A percentile compares a stretch with the other conserved stretches of the same genome.
Conservation (phyloP, 345 rosid genomes). For the Salix brachista region DNA sequence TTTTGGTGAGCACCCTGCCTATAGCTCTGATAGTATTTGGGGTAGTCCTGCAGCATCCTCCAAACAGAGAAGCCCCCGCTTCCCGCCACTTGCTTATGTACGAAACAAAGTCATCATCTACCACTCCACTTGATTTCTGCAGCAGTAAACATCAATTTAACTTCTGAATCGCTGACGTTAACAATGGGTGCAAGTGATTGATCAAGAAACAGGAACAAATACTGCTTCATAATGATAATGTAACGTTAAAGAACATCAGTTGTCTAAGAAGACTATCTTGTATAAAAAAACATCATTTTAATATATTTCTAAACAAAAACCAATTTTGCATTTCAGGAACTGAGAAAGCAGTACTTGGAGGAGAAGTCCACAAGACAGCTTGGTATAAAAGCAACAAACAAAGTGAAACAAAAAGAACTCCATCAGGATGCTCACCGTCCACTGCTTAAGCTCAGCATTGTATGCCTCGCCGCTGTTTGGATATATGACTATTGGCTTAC, state of each 20-base stretch:
- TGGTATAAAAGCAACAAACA: neutral
- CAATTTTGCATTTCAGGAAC: neutral
- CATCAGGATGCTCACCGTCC: slow-evolving; percentile 57
- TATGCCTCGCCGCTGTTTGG: slow-evolving; percentile 89
- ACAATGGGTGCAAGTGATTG: neutral
- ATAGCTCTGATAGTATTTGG: slow-evolving; percentile 73
- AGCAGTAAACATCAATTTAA: neutral
- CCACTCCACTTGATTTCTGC: slow-evolving; percentile 54
- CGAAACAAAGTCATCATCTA: slow-evolving; percentile 75
- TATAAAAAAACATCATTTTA: neutral
- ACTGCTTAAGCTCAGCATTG: slow-evolving; percentile 52
- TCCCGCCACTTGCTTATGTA: slow-evolving; percentile 61
- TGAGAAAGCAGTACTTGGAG: neutral
- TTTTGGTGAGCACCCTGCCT: slow-evolving; percentile 41
- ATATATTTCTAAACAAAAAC: too few relatives aligned
- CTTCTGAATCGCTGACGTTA: neutral
- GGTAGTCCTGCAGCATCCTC: slow-evolving; percentile 94
- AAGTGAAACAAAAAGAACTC: neutral
- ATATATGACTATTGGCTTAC: slow-evolving; percentile 62
- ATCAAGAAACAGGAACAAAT: neutral
- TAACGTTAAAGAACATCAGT: neutral
- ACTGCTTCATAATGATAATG: neutral
- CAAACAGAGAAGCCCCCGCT: slow-evolving; percentile 70
- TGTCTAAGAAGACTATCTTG: neutral
- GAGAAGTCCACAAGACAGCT: neutral